A percentile compares a stretch with the other conserved stretches of the same genome.
These are phyloP conservation scores for Euphorbia celastroides DNA, from an alignment of 441 rosid genomes.

Conservation along the genomic window DNA sequence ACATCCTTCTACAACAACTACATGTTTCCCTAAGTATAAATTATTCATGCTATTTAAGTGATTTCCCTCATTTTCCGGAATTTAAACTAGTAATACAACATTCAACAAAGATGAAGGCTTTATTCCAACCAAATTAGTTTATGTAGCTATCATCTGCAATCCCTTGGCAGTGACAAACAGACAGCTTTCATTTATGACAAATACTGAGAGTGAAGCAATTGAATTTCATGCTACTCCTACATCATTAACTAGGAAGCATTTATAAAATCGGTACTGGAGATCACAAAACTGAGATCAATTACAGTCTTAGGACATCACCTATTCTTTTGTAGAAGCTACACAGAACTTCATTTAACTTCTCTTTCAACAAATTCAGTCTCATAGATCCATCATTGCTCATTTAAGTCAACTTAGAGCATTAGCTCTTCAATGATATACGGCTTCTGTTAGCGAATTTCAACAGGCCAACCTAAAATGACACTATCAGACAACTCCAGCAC, in stretches of 20 bases:
- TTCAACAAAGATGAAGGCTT: neutral
- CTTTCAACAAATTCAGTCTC: constrained; percentile 2
- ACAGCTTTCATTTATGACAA: neutral
- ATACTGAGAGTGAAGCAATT: neutral
- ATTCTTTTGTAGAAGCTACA: neutral
- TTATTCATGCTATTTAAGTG: neutral
- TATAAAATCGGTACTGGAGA: neutral
- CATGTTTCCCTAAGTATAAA: neutral
- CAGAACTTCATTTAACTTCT: neutral
- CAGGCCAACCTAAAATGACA: neutral
- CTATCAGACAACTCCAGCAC: neutral
- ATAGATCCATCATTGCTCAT: neutral
- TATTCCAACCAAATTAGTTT: neutral
- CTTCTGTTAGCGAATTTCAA: neutral
- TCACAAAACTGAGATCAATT: neutral
- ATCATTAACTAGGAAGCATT: neutral
- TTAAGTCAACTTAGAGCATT: no score
- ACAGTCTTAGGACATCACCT: neutral
- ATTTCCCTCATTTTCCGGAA: neutral
- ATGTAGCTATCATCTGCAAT: neutral
- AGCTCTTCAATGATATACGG: neutral
- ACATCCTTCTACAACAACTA: neutral
- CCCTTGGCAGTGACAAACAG: neutral
- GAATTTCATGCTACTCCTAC: neutral
- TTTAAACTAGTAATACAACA: neutral